Evolutionary conservation across 441 rosid species (phyloP).

Genomic region (Capsella rubella): DNA sequence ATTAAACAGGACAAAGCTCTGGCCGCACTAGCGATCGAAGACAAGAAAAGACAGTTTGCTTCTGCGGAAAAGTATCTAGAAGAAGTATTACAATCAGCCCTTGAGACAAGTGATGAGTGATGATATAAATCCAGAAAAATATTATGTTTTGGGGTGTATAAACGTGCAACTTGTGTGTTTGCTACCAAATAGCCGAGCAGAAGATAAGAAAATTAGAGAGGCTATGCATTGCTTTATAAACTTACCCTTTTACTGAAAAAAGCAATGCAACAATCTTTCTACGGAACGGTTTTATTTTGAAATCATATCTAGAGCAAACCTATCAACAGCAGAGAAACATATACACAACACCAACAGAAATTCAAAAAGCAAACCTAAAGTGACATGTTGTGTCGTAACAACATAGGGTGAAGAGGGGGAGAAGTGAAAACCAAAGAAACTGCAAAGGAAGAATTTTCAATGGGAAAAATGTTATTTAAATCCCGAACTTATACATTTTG

Average conservation of each 20-base stretch:
- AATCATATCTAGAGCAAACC: background rate
- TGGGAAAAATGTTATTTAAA: no score
- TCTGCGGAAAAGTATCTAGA: constrained; percentile 94
- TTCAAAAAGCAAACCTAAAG: background rate
- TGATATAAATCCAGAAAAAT: background rate
- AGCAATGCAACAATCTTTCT: background rate
- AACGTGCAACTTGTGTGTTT: background rate
- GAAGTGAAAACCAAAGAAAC: background rate
- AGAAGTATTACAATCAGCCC: constrained; percentile 87
- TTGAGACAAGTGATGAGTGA: constrained; percentile 57
- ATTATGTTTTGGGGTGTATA: background rate
- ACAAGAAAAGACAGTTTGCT: constrained; percentile 89
- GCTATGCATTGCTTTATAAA: background rate
- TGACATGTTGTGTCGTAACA: background rate
- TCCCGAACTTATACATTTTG: no score
- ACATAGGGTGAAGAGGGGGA: background rate
- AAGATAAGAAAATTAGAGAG: background rate
- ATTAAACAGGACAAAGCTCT: constrained; percentile 84
- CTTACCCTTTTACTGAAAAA: background rate
- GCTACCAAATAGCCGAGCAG: constrained; percentile 1
- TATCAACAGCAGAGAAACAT: background rate
- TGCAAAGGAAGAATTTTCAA: background rate
- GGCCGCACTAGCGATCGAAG: constrained; percentile 94
- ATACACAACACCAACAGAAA: background rate
- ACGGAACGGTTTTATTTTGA: background rate